Evolutionary conservation across 2,329 filamentous ascomycete species (phyloP).

Genomic region (Nigrospora oryzae): DNA sequence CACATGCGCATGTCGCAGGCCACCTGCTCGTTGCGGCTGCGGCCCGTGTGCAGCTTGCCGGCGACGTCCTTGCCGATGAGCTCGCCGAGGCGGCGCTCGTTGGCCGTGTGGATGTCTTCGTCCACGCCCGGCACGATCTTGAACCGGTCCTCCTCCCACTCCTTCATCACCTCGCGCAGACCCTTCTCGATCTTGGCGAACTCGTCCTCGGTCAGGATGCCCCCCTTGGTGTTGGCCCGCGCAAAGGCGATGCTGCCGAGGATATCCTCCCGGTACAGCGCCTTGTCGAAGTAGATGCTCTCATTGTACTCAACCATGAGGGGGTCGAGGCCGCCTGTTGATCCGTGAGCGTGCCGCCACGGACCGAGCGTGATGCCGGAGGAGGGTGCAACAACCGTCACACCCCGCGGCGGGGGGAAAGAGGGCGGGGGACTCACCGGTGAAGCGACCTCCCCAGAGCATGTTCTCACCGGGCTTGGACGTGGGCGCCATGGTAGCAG

Average conservation of each 20-base stretch:
- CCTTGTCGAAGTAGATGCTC: slow-evolving; percentile 69
- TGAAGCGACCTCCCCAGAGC: slow-evolving; percentile 41
- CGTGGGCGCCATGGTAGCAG: slow-evolving; percentile 8
- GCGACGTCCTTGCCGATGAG: slow-evolving; percentile 79
- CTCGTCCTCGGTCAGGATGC: slow-evolving; percentile 65
- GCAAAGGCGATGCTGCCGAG: slow-evolving; percentile 74
- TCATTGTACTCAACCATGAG: slow-evolving; percentile 83
- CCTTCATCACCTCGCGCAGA: slow-evolving; percentile 46
- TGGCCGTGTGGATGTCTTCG: slow-evolving; percentile 17
- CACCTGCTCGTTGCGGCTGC: slow-evolving; percentile 85
- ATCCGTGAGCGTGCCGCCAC: too few species aligned
- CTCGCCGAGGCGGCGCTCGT: slow-evolving; percentile 57
- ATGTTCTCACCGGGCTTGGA: slow-evolving; percentile 15
- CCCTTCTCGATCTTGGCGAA: slow-evolving; percentile 68
- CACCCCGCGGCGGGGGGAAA: too few species aligned
- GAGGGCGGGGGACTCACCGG: slow-evolving; percentile 20
- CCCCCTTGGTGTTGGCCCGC: slow-evolving; percentile 65
- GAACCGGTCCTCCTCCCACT: slow-evolving; percentile 45
- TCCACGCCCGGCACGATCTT: slow-evolving; percentile 32
- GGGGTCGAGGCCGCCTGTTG: slow-evolving; percentile 67
- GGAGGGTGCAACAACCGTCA: too few species aligned
- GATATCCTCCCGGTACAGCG: slow-evolving; percentile 74
- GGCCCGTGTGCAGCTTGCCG: slow-evolving; percentile 82
- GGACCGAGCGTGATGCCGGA: too few species aligned
- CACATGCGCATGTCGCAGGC: slow-evolving; percentile 87